These are phyloP conservation scores for Plenodomus lindquistii DNA, from an alignment of 2,329 filamentous ascomycete species.

Conservation along the genomic window DNA sequence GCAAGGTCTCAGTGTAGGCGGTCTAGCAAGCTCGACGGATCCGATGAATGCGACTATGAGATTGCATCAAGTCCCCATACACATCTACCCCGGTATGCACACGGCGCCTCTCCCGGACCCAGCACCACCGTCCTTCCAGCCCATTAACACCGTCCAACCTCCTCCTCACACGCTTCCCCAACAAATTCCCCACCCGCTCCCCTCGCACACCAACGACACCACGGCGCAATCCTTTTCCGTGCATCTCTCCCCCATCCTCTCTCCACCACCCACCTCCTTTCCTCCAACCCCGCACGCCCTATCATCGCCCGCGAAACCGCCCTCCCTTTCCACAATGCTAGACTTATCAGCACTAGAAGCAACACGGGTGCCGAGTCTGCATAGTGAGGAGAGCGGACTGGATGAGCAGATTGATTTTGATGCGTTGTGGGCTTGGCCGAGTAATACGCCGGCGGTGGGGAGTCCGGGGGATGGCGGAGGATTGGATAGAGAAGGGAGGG, in stretches of 20 bases:
- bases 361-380: slow-evolving; percentile 36
- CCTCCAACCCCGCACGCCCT: slow-evolving; percentile 4
- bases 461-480: slow-evolving; percentile 25
- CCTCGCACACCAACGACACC: slow-evolving; percentile 11
- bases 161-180: not conserved
- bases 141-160: slow-evolving; percentile 1
- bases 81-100: slow-evolving; percentile 44
- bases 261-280: slow-evolving; percentile 18
- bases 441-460: slow-evolving; percentile 37
- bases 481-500: slow-evolving; percentile 12
- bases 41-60: slow-evolving; percentile 21
- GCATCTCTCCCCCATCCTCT: slow-evolving; percentile 36
- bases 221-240: slow-evolving; percentile 27
- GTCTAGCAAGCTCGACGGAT: slow-evolving; percentile 14
- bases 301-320: slow-evolving; percentile 17
- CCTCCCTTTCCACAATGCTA: slow-evolving; percentile 41
- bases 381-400: slow-evolving; percentile 37
- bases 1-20: slow-evolving; percentile 2
- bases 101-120: slow-evolving; percentile 29
- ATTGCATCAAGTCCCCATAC: slow-evolving; percentile 40
- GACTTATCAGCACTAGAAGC: slow-evolving; percentile 44
- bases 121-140: slow-evolving; percentile 7
- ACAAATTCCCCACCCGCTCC: slow-evolving; percentile 4
- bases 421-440: slow-evolving; percentile 48
- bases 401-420: slow-evolving; percentile 50